Evolutionary conservation across 352 stramenopile genomes (phyloP).

Genomic region (Phytophthora boehmeriae): DNA sequence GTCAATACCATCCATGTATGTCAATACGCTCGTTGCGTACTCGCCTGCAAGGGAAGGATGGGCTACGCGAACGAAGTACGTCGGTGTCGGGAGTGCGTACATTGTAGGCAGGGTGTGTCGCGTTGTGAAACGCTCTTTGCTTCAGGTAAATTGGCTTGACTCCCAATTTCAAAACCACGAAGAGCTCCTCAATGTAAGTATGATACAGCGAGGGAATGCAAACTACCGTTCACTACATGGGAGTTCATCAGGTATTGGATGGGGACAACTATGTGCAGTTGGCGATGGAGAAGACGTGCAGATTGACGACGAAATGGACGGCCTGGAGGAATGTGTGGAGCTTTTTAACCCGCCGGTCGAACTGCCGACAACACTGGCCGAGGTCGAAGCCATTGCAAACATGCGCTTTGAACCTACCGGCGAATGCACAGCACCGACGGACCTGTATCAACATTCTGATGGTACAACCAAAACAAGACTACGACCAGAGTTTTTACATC

Average conservation of each 20-base stretch:
- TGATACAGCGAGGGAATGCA: conserved; percentile 3
- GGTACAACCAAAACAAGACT: neutral
- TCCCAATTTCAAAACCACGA: conserved; percentile 1
- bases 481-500: neutral
- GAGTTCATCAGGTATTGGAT: neutral
- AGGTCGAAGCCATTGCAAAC: conserved; percentile 1
- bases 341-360: neutral
- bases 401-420: neutral
- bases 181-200: neutral
- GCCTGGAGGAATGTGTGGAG: neutral
- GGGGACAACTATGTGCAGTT: neutral
- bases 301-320: neutral
- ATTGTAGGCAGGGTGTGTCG: conserved; percentile 1
- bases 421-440: neutral
- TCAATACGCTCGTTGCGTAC: conserved; percentile 11
- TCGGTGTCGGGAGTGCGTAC: conserved; percentile 4
- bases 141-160: conserved; percentile 6
- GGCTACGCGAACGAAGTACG: neutral
- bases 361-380: neutral
- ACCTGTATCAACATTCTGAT: neutral
- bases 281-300: neutral
- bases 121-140: neutral
- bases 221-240: neutral
- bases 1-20: no score
- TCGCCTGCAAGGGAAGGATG: conserved; percentile 8